These are phyloP conservation scores for Cyclotella baltica DNA, from an alignment of 108 stramenopile species.

Conservation along the genomic window DNA sequence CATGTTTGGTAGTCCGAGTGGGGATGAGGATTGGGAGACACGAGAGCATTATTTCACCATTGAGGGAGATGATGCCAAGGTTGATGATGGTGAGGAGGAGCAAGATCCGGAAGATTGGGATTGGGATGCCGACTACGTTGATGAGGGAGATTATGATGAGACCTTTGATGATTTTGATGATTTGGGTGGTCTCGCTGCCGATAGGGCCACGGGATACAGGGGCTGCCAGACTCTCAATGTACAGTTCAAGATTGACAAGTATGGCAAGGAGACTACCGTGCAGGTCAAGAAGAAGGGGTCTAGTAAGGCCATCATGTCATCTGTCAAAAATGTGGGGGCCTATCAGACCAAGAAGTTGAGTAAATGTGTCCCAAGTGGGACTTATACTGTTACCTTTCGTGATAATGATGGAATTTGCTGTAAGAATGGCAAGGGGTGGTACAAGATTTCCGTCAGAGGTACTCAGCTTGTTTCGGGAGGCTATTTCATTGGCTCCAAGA, in stretches of 20 bases:
- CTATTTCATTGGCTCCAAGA: constrained; percentile 29
- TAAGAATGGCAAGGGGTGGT: constrained; percentile 24
- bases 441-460: constrained; percentile 16
- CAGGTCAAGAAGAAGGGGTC: constrained; percentile 5
- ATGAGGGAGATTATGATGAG: constrained; percentile 9
- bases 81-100: background rate
- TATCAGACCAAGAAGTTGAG: constrained; percentile 17
- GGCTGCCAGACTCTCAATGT: constrained; percentile 17
- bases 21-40: constrained; percentile 20
- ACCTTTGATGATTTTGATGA: constrained; percentile 20
- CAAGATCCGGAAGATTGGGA: background rate
- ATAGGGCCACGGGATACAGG: background rate
- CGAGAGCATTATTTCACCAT: constrained; percentile 23
- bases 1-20: constrained; percentile 23
- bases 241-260: constrained; percentile 20
- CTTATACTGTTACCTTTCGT: constrained; percentile 24
- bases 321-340: constrained; percentile 18
- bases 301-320: background rate
- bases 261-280: constrained; percentile 23
- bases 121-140: constrained; percentile 9
- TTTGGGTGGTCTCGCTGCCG: background rate
- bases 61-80: background rate
- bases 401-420: constrained; percentile 30
- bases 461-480: constrained; percentile 13
- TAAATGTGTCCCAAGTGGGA: constrained; percentile 20